Base-by-base conservation (phyloP, 805 yeast genomes). In the Scheffersomyces lignosus region DNA sequence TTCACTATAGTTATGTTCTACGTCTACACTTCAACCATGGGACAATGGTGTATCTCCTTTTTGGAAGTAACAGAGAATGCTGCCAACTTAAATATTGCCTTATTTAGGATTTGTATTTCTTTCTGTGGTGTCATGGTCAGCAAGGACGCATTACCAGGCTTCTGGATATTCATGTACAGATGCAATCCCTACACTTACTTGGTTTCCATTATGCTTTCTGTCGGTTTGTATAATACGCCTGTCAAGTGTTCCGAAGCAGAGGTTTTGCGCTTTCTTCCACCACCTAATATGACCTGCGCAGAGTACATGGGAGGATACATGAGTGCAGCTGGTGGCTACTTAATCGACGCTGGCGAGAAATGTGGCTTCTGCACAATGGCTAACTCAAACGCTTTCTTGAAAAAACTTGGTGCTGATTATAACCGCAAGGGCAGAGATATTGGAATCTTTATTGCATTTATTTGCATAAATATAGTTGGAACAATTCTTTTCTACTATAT, bases 81-180 rank as follows among this genome's bases (percentile, higher is more conserved):
- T 16, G 64, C 64, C 18, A 61, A 62, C 41, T 45, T 61, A 34
- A 60, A 62, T 1, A 44, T 46, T 7, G 29, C 60, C 36, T 43
- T 58, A 34, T 60, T 61, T 40, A 52, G 64, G 10, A 45, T 60
- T 51, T 60, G 66, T 53, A 51, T 62, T 50, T 58, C 50, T 27
- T 61, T 61, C 54, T 59, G 66, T 58, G 68, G 68, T 51, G 66
- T 61, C 14, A 49, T 62, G 35, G 64, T 61, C n/a, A 51, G 54
- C 10, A 61, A 48, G 7, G 48, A 43, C 55, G 51, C 44, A 45
- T 66, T 51, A 52, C 64, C 58, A 14, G 51, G 49, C 35, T 68
- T 51, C 60, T 78, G 90, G 89, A 66, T 74, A 29, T 84, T 83
- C 70, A 80, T 84, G 87, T 84, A 83, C 70, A 70, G 89, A 55